These are phyloP conservation scores for Dothiorella sarmentorum DNA, from an alignment of 2,329 filamentous ascomycete genomes.

Conservation along the genomic window DNA sequence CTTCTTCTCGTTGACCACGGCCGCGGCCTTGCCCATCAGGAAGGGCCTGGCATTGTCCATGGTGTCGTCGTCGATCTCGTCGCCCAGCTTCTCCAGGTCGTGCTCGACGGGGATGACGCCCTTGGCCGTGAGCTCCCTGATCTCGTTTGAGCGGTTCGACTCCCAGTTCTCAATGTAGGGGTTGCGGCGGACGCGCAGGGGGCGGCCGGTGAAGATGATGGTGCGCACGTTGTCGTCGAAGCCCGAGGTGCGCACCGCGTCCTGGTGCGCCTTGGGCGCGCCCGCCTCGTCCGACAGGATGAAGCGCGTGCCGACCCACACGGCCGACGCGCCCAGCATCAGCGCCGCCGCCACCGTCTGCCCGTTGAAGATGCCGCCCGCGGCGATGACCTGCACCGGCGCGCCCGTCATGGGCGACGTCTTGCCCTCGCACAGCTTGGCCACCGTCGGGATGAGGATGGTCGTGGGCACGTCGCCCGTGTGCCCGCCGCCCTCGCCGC, in stretches of 20 bases:
- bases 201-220: slow-evolving; percentile 97
- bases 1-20: slow-evolving; percentile 91
- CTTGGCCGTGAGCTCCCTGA: slow-evolving; percentile 85
- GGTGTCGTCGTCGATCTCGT: slow-evolving; percentile 68
- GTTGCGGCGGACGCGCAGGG: slow-evolving; percentile 90
- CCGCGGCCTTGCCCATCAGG: slow-evolving; percentile 95
- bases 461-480: slow-evolving; percentile 91
- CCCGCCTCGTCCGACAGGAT: slow-evolving; percentile 92
- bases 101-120: slow-evolving; percentile 91
- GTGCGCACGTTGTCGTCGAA: slow-evolving; percentile 97
- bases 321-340: slow-evolving; percentile 86
- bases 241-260: slow-evolving; percentile 83
- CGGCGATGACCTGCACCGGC: slow-evolving; percentile 87
- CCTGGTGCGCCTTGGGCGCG: slow-evolving; percentile 89
- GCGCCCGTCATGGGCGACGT: slow-evolving; percentile 83
- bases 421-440: slow-evolving; percentile 72
- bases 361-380: slow-evolving; percentile 91
- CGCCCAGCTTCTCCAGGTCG: slow-evolving; percentile 79
- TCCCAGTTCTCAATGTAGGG: slow-evolving; percentile 96
- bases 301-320: slow-evolving; percentile 97
- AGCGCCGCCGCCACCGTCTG: slow-evolving; percentile 84
- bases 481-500: slow-evolving; percentile 95
- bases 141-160: slow-evolving; percentile 81
- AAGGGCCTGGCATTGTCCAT: slow-evolving; percentile 89
- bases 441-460: slow-evolving; percentile 88